Evolutionary conservation across 1,284 basidiomycete species (phyloP).

Genomic region (Stereum hirsutum): DNA sequence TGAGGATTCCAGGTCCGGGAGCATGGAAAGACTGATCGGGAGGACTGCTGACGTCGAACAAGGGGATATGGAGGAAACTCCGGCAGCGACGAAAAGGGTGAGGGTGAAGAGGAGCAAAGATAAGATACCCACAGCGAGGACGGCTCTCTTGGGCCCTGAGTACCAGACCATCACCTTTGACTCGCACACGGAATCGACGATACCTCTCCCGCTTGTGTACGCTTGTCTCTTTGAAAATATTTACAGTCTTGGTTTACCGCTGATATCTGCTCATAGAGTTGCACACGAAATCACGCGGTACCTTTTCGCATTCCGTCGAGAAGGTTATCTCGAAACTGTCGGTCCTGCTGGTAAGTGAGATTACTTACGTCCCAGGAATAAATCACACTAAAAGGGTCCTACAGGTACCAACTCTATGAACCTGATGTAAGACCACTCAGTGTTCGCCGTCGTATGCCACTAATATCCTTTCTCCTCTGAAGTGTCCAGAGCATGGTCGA

Average conservation of each 20-base stretch:
- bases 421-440: slow-evolving; percentile 32
- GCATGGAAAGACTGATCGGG: slow-evolving; percentile 1
- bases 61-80: slow-evolving; percentile 11
- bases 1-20: background rate
- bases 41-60: background rate
- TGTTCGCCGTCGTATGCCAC: background rate
- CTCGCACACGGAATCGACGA: slow-evolving; percentile 40
- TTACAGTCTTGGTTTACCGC: slow-evolving; percentile 2
- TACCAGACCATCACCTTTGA: slow-evolving; percentile 57
- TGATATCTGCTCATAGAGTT: slow-evolving; percentile 52
- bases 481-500: slow-evolving; percentile 77
- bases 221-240: slow-evolving; percentile 18
- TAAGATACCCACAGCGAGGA: slow-evolving; percentile 28
- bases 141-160: slow-evolving; percentile 48
- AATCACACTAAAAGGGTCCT: no score
- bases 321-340: slow-evolving; percentile 75
- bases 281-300: slow-evolving; percentile 68
- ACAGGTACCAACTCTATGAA: slow-evolving; percentile 72
- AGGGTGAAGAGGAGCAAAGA: slow-evolving; percentile 59
- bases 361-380: no score
- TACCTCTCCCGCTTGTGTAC: slow-evolving; percentile 70
- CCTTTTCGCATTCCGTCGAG: slow-evolving; percentile 67
- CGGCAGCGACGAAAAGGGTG: slow-evolving; percentile 60
- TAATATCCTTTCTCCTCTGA: background rate
- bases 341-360: slow-evolving; percentile 71